A percentile compares a stretch with the other conserved stretches of the same genome.
Evolutionary conservation across 805 yeast genomes (phyloP).

Genomic region (Maudiozyma turicensis): DNA sequence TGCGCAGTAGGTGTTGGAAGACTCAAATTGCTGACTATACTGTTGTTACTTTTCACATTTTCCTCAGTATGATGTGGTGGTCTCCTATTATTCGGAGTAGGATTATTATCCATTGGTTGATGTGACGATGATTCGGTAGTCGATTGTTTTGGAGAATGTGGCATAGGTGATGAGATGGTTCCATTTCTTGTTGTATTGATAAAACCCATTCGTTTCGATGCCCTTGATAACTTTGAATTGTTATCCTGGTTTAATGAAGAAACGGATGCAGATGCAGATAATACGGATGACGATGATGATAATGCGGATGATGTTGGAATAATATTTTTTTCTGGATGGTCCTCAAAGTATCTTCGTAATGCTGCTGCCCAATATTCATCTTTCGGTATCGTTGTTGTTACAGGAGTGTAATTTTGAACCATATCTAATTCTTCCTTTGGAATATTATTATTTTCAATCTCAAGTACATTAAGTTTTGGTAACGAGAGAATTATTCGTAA

Average conservation of each 20-base stretch:
- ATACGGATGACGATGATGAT: not conserved
- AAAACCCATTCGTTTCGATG: conserved; percentile 69
- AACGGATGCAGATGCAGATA: not conserved
- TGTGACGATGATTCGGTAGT: not conserved
- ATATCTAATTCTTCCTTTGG: conserved; percentile 45
- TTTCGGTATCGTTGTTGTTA: conserved; percentile 32
- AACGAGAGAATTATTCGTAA: conserved; percentile 49
- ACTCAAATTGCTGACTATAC: not conserved
- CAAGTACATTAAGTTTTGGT: conserved; percentile 45
- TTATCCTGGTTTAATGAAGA: not conserved
- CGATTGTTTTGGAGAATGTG: not conserved
- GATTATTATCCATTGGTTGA: not conserved
- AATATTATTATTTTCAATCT: conserved; percentile 44
- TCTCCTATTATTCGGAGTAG: too few relatives aligned
- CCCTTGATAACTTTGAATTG: conserved; percentile 35
- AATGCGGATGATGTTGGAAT: not conserved
- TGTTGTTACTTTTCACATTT: not conserved
- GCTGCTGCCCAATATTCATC: conserved; percentile 31
- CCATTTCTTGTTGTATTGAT: conserved; percentile 25
- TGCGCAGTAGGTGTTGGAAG: not conserved
- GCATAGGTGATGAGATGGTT: not conserved
- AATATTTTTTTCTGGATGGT: conserved; percentile 5
- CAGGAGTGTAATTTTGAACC: conserved; percentile 30
- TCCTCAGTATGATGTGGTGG: not conserved
- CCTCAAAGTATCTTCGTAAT: conserved; percentile 20